These are phyloP conservation scores for Beverwykella pulmonaria DNA, from an alignment of 495 filamentous ascomycete species.

Conservation along the genomic window DNA sequence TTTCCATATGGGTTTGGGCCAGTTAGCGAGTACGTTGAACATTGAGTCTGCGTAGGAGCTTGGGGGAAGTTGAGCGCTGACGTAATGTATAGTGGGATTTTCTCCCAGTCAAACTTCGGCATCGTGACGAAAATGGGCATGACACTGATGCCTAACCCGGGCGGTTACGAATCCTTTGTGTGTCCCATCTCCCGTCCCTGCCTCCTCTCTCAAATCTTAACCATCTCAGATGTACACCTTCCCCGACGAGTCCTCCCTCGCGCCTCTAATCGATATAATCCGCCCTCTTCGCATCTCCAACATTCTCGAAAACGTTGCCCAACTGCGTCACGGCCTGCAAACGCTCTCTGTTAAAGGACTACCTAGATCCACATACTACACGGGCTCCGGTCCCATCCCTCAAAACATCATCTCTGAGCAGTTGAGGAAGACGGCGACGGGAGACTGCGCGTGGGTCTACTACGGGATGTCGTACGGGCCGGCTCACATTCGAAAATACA, in stretches of 20 bases:
- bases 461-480: constrained; percentile 36
- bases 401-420: constrained; percentile 7
- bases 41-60: not conserved
- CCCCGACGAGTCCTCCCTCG: constrained; percentile 22
- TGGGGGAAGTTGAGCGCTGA: not conserved
- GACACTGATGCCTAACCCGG: constrained; percentile 33
- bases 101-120: constrained; percentile 35
- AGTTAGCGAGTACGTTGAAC: constrained; percentile 19
- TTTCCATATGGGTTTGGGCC: constrained; percentile 36
- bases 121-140: constrained; percentile 36
- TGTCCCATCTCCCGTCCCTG: not conserved
- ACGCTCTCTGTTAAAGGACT: constrained; percentile 27
- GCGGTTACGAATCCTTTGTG: constrained; percentile 27
- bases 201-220: not conserved
- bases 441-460: constrained; percentile 31
- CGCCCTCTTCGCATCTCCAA: constrained; percentile 30
- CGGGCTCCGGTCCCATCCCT: constrained; percentile 22
- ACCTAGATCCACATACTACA: constrained; percentile 20
- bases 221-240: constrained; percentile 33
- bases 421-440: constrained; percentile 15
- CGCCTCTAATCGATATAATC: constrained; percentile 29
- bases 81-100: constrained; percentile 20
- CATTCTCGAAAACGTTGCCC: constrained; percentile 32
- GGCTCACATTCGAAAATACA: constrained; percentile 24
- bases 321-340: constrained; percentile 31